A percentile compares a stretch with the other conserved stretches of the same genome.
phyloP scores from a whole-genome alignment of 2,329 filamentous ascomycete genomes.

The Seiridium unicorne region DNA sequence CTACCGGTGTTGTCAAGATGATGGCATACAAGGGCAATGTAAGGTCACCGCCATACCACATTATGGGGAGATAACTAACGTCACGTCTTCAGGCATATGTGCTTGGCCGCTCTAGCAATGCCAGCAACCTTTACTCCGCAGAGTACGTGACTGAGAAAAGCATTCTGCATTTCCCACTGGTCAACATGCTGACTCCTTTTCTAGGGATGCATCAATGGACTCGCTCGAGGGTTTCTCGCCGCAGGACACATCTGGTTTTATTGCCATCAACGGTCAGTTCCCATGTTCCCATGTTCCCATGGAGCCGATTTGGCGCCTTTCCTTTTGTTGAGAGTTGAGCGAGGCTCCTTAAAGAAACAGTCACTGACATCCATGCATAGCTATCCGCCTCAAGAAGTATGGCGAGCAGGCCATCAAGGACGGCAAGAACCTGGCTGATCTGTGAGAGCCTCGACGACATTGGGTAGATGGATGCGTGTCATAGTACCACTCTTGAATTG shows the following conservation, averaged over 20 bases:
- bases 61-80: no score
- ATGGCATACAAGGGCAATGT: slow-evolving; percentile 32
- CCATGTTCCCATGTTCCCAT: no score
- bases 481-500: no score
- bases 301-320: no score
- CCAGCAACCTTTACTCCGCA: slow-evolving; percentile 50
- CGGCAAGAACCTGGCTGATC: slow-evolving; percentile 35
- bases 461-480: no score
- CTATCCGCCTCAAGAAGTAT: slow-evolving; percentile 62
- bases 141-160: slow-evolving; percentile 14
- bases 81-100: slow-evolving; percentile 31
- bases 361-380: slow-evolving; percentile 19
- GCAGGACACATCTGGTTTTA: slow-evolving; percentile 49
- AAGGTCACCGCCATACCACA: no score
- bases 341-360: no score
- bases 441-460: no score
- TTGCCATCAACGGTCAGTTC: slow-evolving; percentile 55
- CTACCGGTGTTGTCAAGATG: slow-evolving; percentile 25
- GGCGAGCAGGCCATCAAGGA: slow-evolving; percentile 37
- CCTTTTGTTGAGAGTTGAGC: no score
- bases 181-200: no score
- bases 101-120: slow-evolving; percentile 41
- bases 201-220: slow-evolving; percentile 46
- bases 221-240: slow-evolving; percentile 41
- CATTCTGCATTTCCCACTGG: no score